Percentiles rank a stretch among this genome's conserved stretches.
Conservation (phyloP, 495 filamentous ascomycete genomes). For the Mytilinidion resinicola region DNA sequence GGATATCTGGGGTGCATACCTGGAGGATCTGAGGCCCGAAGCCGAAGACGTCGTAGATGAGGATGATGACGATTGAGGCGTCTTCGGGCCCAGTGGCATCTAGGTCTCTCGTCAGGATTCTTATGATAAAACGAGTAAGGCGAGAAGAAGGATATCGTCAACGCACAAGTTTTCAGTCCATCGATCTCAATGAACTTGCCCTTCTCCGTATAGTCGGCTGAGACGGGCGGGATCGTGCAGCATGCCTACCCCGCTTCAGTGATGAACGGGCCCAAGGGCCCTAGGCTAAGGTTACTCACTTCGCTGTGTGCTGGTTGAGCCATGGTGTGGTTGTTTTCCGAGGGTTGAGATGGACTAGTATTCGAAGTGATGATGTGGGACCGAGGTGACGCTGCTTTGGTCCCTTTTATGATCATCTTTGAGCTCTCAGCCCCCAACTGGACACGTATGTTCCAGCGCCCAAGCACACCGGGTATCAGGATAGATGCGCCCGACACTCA, state of each 20-base stretch:
- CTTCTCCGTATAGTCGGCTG: conserved; percentile 54
- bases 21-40: conserved; percentile 58
- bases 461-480: no score
- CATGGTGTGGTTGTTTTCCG: not conserved
- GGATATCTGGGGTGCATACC: not conserved
- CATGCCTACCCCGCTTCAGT: conserved; percentile 45
- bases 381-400: no score
- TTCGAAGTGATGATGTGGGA: no score
- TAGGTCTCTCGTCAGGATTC: conserved; percentile 21
- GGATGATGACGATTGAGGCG: conserved; percentile 54
- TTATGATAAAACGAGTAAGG: not conserved
- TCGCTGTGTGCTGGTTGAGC: not conserved
- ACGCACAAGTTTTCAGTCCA: conserved; percentile 63
- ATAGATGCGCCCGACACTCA: no score
- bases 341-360: no score
- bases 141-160: not conserved
- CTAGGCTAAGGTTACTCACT: not conserved
- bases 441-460: no score
- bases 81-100: conserved; percentile 56
- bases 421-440: no score
- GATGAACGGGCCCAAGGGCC: not conserved
- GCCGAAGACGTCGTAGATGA: conserved; percentile 69
- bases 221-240: conserved; percentile 66
- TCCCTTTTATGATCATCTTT: no score
- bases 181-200: conserved; percentile 58